Conservation (phyloP, 768 basidiomycete genomes). For the Rhodotorula toruloides region DNA sequence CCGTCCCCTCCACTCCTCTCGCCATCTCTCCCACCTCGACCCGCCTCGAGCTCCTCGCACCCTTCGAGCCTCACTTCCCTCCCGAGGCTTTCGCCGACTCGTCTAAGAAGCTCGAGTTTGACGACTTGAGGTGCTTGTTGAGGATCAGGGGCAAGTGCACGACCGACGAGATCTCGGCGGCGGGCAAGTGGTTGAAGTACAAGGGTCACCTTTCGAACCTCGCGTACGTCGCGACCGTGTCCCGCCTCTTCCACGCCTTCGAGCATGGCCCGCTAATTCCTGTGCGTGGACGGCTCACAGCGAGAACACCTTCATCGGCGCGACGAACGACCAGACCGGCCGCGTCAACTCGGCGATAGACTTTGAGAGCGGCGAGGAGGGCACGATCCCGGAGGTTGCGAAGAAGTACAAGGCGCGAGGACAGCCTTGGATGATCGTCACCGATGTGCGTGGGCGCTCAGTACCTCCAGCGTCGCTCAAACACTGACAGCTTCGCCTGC, state of each 20-base stretch:
- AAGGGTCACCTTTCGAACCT: slow-evolving; percentile 55
- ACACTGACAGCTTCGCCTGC: not conserved
- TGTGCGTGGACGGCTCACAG: not conserved
- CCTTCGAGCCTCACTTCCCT: slow-evolving; percentile 74
- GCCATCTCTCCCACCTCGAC: slow-evolving; percentile 72
- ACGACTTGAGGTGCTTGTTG: slow-evolving; percentile 75
- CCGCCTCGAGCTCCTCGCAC: slow-evolving; percentile 76
- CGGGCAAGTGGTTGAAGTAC: slow-evolving; percentile 98
- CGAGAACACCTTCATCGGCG: slow-evolving; percentile 42
- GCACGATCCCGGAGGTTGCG: slow-evolving; percentile 84
- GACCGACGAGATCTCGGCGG: slow-evolving; percentile 96
- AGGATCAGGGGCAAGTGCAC: slow-evolving; percentile 97
- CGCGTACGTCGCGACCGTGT: slow-evolving; percentile 13
- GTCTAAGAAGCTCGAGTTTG: slow-evolving; percentile 62
- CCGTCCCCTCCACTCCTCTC: slow-evolving; percentile 69
- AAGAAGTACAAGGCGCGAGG: slow-evolving; percentile 76
- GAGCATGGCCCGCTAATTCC: not conserved
- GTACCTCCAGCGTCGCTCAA: not conserved
- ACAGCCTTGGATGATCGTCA: slow-evolving; percentile 91
- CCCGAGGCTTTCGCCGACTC: slow-evolving; percentile 31
- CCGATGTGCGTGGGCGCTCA: slow-evolving; percentile 54
- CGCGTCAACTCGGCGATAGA: slow-evolving; percentile 89
- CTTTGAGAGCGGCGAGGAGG: slow-evolving; percentile 55
- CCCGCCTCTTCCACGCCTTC: not conserved
- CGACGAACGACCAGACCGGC: slow-evolving; percentile 79